A percentile compares a stretch with the other conserved stretches of the same genome.
Evolutionary conservation across 2,329 filamentous ascomycete species (phyloP).

Genomic region (Calonectria pauciramosa): DNA sequence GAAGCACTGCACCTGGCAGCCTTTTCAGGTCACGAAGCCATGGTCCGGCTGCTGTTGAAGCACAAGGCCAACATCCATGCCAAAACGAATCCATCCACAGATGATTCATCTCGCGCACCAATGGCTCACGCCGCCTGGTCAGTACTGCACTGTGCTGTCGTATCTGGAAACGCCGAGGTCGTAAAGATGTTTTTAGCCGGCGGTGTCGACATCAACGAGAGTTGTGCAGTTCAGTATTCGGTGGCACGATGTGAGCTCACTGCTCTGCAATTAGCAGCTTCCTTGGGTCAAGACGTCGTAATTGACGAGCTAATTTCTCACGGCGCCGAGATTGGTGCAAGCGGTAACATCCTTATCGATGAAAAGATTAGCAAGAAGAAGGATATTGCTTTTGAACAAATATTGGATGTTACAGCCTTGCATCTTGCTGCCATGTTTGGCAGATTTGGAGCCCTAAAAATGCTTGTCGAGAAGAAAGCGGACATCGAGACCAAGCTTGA

Average conservation of each 20-base stretch:
- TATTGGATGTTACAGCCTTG: neutral
- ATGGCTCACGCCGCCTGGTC: neutral
- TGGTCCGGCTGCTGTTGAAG: neutral
- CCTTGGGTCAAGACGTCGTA: neutral
- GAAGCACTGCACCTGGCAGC: neutral
- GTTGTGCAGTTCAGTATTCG: neutral
- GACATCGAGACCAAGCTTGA: neutral
- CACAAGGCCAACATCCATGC: neutral
- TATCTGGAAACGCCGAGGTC: neutral
- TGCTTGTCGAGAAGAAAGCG: neutral
- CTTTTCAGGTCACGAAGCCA: neutral
- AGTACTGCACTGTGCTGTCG: neutral
- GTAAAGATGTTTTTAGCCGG: neutral
- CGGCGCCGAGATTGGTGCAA: neutral
- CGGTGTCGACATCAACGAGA: neutral
- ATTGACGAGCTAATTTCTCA: neutral
- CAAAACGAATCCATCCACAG: neutral
- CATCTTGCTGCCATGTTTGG: neutral
- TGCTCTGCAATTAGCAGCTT: neutral
- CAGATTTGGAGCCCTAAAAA: neutral
- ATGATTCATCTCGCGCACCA: neutral
- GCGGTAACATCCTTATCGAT: neutral
- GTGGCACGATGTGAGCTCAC: neutral
- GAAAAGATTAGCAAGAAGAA: neutral
- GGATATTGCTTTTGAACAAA: neutral